Evolutionary conservation across 1,284 basidiomycete genomes (phyloP), one percentile per base, ranked within the genome.

Genomic region (Fomitopsis pinicola): DNA sequence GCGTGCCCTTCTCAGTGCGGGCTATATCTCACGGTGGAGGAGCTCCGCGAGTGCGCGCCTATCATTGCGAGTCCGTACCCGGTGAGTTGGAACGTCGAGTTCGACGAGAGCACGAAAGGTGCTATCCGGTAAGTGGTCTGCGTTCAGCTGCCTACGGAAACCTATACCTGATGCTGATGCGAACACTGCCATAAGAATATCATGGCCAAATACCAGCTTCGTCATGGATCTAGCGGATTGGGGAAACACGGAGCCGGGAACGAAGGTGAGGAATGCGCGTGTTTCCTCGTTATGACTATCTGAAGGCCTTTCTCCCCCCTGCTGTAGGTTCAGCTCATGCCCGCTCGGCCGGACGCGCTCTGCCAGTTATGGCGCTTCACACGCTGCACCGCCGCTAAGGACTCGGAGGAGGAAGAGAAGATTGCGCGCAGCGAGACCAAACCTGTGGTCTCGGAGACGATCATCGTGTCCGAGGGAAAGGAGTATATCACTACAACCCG

Each of bases 21-120:
- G 0, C 62, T 75, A 14, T 85, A 79, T 69, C 75, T 86, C 22
- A 72, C 74, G 1, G 63, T 78, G 7, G 75, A 74, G 10, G 71
- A 80, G 0, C 69, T 76, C 1, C 70, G 63, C 14, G 66, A 83
- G 14, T 66, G 79, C 2, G 78, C 71, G 9, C 56, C 58, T 3
- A 53, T 71, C 3, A 64, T 68, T 7, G 60, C 69, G 0, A 70
- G 70, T 1, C 75, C 76, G 1, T 79, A 76, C 59, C 71, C 71
- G 1, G 66, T 66, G 12, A 64, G 64, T 46, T 71, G 69, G 69
- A 63, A 66, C 46, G 67, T 70, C 1, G 63, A 69, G 53, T 62
- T 61, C 12, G 55, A 53, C 33, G 61, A 68, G 59, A 60, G 64
- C 17, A 30, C 9, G 12, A 63, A 67, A 22, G 64, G 67, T 2